Base-by-base conservation (phyloP, 495 filamentous ascomycete species). In the Evernia prunastri region DNA sequence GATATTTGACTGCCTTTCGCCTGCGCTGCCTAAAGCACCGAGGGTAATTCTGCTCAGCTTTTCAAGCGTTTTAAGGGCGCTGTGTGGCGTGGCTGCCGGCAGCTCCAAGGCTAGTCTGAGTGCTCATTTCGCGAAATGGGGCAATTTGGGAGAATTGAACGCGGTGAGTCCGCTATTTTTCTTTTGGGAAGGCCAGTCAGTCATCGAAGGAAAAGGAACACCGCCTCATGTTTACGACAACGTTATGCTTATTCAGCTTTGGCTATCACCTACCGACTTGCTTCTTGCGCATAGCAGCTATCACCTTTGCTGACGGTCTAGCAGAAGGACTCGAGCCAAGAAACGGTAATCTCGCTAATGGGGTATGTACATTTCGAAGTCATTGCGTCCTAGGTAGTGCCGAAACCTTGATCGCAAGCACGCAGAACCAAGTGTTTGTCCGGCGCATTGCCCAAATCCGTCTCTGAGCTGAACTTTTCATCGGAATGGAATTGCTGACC, bases 111-210 rank as follows among this genome's bases (percentile, higher is more conserved):
- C 93, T 3, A 91, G 87, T 69, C 74, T 98, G 68, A 92, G 89
- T 70, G 91, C 90, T 27, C 94, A 98, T 77, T 98, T 98, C 75
- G 90, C 93, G 9, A 81, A 77, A 66, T 84, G 84, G 74, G 91
- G 90, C n/a, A 97, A 96, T 75, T 74, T 97, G 49, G 93, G 89
- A 15, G 93, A 97, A 73, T 79, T 97, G 51, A 97, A 96, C 76
- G 93, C 93, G 58, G 86, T 89, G 73, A 72, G 84, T 77, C 17
- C n/a, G 29, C 7, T 1, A 35, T n/a, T 58, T 31, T 59, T 13
- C n/a, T 33, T 56, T n/a, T 37, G 20, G 45, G 45, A 8, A 18
- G 12, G 11, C 25, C 27, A 27, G 29, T 7, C 17, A 20, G 27
- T 0, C n/a, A 31, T 54, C 15, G 0, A 7, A 33, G 6, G 27